phyloP scores from a whole-genome alignment of 2,329 filamentous ascomycete species.

The Ophiocordyceps camponoti-leonardi region DNA sequence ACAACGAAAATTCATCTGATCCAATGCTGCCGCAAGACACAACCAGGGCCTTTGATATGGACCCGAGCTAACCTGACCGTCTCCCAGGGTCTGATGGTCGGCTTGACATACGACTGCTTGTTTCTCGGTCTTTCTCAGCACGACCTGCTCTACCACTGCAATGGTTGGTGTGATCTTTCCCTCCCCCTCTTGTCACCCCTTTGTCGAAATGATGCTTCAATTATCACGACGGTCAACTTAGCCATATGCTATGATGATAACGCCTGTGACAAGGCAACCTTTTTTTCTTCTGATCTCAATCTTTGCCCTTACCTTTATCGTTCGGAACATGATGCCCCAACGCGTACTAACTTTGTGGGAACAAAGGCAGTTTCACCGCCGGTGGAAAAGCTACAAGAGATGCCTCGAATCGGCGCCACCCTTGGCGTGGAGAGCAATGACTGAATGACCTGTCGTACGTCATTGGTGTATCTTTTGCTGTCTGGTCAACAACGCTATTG shows the following conservation, averaged over 20 bases:
- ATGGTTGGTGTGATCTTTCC: slow-evolving; percentile 1
- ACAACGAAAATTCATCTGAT: slow-evolving; percentile 8
- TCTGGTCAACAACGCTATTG: no score
- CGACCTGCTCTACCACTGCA: not conserved
- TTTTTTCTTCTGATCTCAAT: slow-evolving; percentile 10
- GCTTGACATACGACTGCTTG: no score
- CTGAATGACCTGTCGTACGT: no score
- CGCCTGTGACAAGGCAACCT: slow-evolving; percentile 27
- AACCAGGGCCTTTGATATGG: not conserved
- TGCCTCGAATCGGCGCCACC: no score
- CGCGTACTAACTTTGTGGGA: slow-evolving; percentile 1
- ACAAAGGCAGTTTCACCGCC: no score
- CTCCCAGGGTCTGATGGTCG: no score
- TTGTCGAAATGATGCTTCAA: slow-evolving; percentile 21
- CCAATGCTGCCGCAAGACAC: not conserved
- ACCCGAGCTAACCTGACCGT: not conserved
- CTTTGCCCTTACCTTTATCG: not conserved
- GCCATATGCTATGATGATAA: slow-evolving; percentile 28
- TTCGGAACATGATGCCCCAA: not conserved
- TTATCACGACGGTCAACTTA: slow-evolving; percentile 32
- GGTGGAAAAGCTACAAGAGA: no score
- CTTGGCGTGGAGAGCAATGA: no score
- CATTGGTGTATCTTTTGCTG: no score
- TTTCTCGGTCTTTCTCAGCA: not conserved
- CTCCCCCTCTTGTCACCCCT: not conserved